Base-by-base conservation (phyloP, 176 grass and related monocot species). In the Cenchrus fungigraminus region DNA sequence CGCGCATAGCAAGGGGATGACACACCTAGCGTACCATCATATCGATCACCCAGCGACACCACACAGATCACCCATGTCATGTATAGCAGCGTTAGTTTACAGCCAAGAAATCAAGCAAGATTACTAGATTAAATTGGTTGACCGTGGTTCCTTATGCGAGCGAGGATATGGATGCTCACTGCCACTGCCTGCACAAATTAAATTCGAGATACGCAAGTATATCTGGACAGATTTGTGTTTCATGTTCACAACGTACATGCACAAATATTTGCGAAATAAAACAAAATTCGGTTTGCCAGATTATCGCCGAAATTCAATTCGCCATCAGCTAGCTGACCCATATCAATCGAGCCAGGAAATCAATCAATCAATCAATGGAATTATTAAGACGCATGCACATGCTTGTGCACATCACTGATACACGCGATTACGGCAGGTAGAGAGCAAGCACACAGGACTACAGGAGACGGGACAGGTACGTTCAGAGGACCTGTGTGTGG, bases 1-100 rank as follows among this genome's bases (percentile, higher is more conserved):
- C 2, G 37, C 79, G 68, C 87, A 84, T 84, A 84, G 76, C 87
- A 80, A 89, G 68, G 82, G 82, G 71, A 64, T 89, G 87, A 89
- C 82, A 34, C 68, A 89, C 87, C 86, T 88, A 78, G 73, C 84
- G 62, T 57, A 17, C 9, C 8, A 40, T 12, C 8, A 29, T 37
- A 66, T 40, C 37, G 37, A 40, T 40, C 37, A 28, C 66, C 22
- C 9, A 37, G 25, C 4, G n/a, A 15, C 46, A 6, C 14, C 47
- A 74, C 47, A 74, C 22, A 53, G 13, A 53, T 53, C 45, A 40
- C 37, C 37, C 37, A 0, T 45, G 45, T 6, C 20, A 46, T 6
- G 3, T 20, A 19, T 28, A 72, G n/a, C 25, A 25, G 37, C 37
- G 54, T 40, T 40, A 6, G 2, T 32, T 32, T n/a, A 31, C 4